Evolutionary conservation across 768 basidiomycete genomes (phyloP).

Genomic region (Leccinum boreale): DNA sequence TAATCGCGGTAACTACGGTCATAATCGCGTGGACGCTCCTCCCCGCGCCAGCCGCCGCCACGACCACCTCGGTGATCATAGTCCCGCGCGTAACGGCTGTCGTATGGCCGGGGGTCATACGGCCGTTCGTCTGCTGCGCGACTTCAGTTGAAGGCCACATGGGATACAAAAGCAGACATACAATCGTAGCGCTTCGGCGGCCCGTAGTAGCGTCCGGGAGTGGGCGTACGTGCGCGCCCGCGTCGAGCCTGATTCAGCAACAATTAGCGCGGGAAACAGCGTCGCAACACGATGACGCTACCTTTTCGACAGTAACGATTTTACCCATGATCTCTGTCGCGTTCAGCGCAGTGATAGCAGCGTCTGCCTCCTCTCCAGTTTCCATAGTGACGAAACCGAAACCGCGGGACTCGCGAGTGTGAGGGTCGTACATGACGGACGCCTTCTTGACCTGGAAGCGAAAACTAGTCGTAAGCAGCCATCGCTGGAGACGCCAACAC

Average conservation of each 20-base stretch:
- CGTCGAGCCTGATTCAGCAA: constrained; percentile 65
- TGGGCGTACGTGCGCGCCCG: constrained; percentile 87
- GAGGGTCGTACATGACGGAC: constrained; percentile 70
- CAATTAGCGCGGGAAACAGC: background rate
- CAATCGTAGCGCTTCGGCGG: constrained; percentile 79
- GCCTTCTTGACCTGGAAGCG: constrained; percentile 52
- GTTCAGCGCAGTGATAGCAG: constrained; percentile 82
- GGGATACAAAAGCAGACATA: constrained; percentile 30
- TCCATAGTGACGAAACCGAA: constrained; percentile 92
- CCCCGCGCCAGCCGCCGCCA: constrained; percentile 40
- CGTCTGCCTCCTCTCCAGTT: constrained; percentile 83
- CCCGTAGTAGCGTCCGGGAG: constrained; percentile 92
- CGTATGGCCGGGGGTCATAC: constrained; percentile 91
- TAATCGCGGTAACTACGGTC: constrained; percentile 38
- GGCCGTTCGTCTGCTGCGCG: constrained; percentile 64
- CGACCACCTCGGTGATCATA: constrained; percentile 47
- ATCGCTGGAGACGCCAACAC: background rate
- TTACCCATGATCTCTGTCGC: constrained; percentile 86
- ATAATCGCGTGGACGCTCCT: constrained; percentile 29
- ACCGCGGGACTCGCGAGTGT: constrained; percentile 68
- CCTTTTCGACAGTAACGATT: constrained; percentile 85
- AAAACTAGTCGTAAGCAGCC: constrained; percentile 4
- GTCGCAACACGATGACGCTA: constrained; percentile 23
- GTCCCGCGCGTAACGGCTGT: constrained; percentile 78
- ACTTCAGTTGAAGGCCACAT: background rate